Evolutionary conservation across 495 filamentous ascomycete genomes (phyloP).

Genomic region (Penicillium bialowiezense): DNA sequence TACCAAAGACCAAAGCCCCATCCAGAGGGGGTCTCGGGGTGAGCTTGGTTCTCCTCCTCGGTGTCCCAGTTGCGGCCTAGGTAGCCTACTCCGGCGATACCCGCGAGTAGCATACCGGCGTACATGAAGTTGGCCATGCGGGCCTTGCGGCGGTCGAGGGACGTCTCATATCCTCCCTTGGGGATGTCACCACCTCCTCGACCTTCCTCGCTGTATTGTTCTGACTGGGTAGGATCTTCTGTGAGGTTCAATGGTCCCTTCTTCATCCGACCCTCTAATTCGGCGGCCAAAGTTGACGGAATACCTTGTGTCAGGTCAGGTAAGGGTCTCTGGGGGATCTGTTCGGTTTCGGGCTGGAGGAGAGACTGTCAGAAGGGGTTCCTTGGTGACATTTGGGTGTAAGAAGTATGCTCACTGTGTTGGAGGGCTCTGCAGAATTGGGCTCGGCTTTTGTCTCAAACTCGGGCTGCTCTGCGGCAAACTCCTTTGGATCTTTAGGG

Average conservation of each 20-base stretch:
- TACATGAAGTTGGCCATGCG: conserved; percentile 68
- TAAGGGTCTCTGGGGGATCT: conserved; percentile 50
- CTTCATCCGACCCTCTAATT: conserved; percentile 59
- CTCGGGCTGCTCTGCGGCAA: conserved; percentile 42
- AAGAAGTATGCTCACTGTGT: conserved; percentile 24
- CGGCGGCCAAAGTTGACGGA: conserved; percentile 73
- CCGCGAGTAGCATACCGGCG: conserved; percentile 44
- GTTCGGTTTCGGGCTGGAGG: conserved; percentile 30
- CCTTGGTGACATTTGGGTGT: neutral
- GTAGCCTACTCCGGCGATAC: conserved; percentile 58
- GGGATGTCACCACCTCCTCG: conserved; percentile 60
- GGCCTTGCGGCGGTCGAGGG: conserved; percentile 74
- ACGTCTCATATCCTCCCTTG: conserved; percentile 85
- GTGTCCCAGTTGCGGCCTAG: conserved; percentile 83
- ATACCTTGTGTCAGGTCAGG: conserved; percentile 91
- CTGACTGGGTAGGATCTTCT: conserved; percentile 51
- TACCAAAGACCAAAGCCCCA: conserved; percentile 75
- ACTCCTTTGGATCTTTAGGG: conserved; percentile 21
- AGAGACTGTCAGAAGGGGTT: conserved; percentile 17
- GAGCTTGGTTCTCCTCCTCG: conserved; percentile 61
- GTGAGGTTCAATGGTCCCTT: conserved; percentile 54
- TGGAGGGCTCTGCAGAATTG: conserved; percentile 29
- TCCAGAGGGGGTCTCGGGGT: conserved; percentile 68
- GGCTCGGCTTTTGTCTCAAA: conserved; percentile 40
- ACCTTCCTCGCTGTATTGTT: conserved; percentile 47